These are phyloP conservation scores for Fusarium poae DNA, from an alignment of 2,329 filamentous ascomycete genomes.

Conservation along the genomic window DNA sequence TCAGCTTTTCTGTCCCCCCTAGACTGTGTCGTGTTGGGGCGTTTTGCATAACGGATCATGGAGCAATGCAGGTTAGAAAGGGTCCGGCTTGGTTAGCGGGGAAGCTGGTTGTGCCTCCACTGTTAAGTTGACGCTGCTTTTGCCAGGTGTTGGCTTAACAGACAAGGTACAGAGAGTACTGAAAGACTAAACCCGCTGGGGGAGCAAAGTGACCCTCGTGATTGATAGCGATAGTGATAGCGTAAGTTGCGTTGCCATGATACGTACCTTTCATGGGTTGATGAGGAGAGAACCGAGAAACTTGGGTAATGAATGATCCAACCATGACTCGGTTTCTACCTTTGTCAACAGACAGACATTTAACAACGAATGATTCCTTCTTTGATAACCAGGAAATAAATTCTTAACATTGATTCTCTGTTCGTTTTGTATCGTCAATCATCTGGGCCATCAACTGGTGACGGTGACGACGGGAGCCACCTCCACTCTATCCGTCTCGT, in stretches of 20 bases:
- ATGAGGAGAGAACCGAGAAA: conserved; percentile 3
- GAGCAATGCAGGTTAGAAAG: conserved; percentile 31
- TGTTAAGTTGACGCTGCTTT: conserved; percentile 33
- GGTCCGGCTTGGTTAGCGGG: conserved; percentile 38
- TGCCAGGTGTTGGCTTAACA: conserved; percentile 23
- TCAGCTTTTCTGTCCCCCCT: background rate
- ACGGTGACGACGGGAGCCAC: conserved; percentile 46
- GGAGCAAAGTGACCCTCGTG: conserved; percentile 35
- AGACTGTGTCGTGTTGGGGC: conserved; percentile 14
- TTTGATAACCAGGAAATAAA: background rate
- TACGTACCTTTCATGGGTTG: conserved; percentile 14
- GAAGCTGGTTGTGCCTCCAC: conserved; percentile 38
- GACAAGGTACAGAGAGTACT: conserved; percentile 10
- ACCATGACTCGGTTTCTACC: conserved; percentile 33
- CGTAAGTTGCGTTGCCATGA: conserved; percentile 17
- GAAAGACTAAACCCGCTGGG: conserved; percentile 19
- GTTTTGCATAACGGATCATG: conserved; percentile 30
- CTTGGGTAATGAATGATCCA: conserved; percentile 21
- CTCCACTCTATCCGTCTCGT: conserved; percentile 46
- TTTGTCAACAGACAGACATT: conserved; percentile 5
- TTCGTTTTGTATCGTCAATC: background rate
- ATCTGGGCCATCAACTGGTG: conserved; percentile 39
- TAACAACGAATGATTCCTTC: conserved; percentile 2
- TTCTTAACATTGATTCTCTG: background rate
- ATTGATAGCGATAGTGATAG: conserved; percentile 35